These are phyloP conservation scores for Leccinum solheimii DNA, from an alignment of 1,284 basidiomycete genomes.

Conservation along the genomic window DNA sequence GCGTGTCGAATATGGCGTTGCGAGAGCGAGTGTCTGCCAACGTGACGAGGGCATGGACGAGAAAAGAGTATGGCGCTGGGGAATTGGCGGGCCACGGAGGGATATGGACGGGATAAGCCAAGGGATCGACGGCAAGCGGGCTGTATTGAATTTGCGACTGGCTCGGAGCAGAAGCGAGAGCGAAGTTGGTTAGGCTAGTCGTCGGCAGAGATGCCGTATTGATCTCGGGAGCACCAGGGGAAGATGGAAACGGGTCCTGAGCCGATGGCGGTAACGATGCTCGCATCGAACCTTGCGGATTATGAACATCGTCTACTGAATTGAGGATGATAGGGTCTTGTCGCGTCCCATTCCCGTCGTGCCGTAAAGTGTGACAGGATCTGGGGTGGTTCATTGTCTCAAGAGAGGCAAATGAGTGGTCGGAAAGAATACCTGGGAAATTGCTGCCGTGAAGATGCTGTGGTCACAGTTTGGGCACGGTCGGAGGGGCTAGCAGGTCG, in stretches of 20 bases:
- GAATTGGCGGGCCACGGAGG: conserved; percentile 40
- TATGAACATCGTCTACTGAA: conserved; percentile 19
- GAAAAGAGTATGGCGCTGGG: conserved; percentile 77
- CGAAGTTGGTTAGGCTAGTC: conserved; percentile 4
- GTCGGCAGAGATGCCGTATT: conserved; percentile 10
- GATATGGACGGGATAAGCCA: conserved; percentile 39
- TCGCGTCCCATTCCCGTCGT: conserved; percentile 25
- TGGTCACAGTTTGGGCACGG: conserved; percentile 11
- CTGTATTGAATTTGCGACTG: conserved; percentile 25
- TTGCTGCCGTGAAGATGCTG: conserved; percentile 12
- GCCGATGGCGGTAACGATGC: conserved; percentile 13
- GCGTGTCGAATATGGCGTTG: conserved; percentile 74
- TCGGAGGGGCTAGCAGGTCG: conserved; percentile 17
- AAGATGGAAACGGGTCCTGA: conserved; percentile 14
- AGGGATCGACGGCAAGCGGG: conserved; percentile 48
- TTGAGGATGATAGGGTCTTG: conserved; percentile 31
- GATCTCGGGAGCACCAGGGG: conserved; percentile 14
- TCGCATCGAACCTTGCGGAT: conserved; percentile 8
- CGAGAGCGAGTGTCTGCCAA: conserved; percentile 80
- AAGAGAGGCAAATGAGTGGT: conserved; percentile 17
- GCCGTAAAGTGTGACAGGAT: conserved; percentile 9
- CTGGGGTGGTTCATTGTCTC: conserved; percentile 1
- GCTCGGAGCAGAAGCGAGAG: conserved; percentile 5
- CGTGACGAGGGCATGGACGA: conserved; percentile 73
- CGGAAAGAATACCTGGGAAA: conserved; percentile 22